Percentiles rank a stretch among this genome's conserved stretches.
Evolutionary conservation across 345 rosid genomes (phyloP).

Genomic region (Aquilaria sinensis): DNA sequence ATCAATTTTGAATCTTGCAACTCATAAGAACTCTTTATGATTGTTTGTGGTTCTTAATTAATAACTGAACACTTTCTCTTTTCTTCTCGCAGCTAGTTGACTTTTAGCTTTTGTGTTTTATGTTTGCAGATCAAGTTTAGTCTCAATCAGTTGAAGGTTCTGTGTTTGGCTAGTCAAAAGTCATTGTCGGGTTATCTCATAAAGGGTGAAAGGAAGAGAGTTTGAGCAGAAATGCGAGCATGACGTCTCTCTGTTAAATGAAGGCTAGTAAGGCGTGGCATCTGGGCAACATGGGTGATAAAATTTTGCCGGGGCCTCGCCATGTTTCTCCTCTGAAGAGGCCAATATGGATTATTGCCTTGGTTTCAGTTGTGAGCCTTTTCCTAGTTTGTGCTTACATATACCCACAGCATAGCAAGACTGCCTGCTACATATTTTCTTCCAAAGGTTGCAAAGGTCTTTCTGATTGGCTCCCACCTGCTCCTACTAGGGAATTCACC

Average conservation of each 20-base stretch:
- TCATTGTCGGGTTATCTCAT: too few relatives aligned
- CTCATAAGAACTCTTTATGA: too few relatives aligned
- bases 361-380: slow-evolving; percentile 65
- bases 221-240: slow-evolving; percentile 10
- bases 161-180: neutral
- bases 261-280: slow-evolving; percentile 71
- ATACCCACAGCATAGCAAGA: slow-evolving; percentile 70
- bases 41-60: too few relatives aligned
- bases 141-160: neutral
- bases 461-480: slow-evolving; percentile 88
- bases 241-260: slow-evolving; percentile 39
- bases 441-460: slow-evolving; percentile 81
- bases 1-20: too few relatives aligned
- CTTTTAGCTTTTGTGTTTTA: neutral
- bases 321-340: slow-evolving; percentile 60
- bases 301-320: slow-evolving; percentile 60
- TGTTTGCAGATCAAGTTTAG: neutral
- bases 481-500: slow-evolving; percentile 60
- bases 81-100: too few relatives aligned
- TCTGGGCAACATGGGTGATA: slow-evolving; percentile 62
- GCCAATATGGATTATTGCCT: slow-evolving; percentile 77
- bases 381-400: slow-evolving; percentile 64
- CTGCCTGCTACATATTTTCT: slow-evolving; percentile 77
- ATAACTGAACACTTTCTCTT: too few relatives aligned
- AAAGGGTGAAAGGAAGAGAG: neutral